A percentile compares a stretch with the other conserved stretches of the same genome.
Evolutionary conservation across 1,284 basidiomycete species (phyloP).

Genomic region (Austroboletus novae-zelandiae): DNA sequence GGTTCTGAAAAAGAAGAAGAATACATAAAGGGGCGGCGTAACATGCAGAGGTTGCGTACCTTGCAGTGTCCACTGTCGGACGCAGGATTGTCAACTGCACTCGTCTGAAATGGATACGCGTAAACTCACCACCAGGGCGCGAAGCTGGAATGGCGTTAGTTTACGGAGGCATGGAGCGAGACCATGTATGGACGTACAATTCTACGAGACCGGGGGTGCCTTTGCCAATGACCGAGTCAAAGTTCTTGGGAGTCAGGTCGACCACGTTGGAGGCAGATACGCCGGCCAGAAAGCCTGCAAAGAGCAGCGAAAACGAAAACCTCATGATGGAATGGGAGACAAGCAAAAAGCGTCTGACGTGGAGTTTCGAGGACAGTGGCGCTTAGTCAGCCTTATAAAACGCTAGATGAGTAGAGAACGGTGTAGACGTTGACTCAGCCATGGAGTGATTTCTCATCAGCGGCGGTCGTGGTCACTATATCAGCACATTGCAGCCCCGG

Average conservation of each 20-base stretch:
- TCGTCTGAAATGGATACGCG: not conserved
- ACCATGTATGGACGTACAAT: conserved; percentile 60
- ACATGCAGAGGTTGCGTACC: conserved; percentile 36
- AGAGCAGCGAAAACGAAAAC: conserved; percentile 55
- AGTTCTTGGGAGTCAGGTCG: conserved; percentile 75
- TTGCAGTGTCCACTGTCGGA: conserved; percentile 75
- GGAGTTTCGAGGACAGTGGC: conserved; percentile 14
- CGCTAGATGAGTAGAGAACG: no score
- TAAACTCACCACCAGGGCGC: conserved; percentile 78
- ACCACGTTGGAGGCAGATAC: conserved; percentile 78
- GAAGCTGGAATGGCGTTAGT: conserved; percentile 47
- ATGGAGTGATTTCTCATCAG: conserved; percentile 28
- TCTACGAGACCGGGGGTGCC: conserved; percentile 85
- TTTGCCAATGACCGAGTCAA: conserved; percentile 71
- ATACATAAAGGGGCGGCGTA: not conserved
- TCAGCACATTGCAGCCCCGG: no score
- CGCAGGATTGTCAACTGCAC: not conserved
- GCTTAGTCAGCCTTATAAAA: conserved; percentile 26
- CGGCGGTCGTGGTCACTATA: not conserved
- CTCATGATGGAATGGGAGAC: conserved; percentile 50
- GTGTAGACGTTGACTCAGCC: conserved; percentile 15
- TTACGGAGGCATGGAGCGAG: not conserved
- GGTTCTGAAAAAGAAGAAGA: conserved; percentile 47
- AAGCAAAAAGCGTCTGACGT: conserved; percentile 21
- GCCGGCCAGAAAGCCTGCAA: conserved; percentile 53